Evolutionary conservation across 2,329 filamentous ascomycete species (phyloP).

Genomic region (Cadophora sp.): DNA sequence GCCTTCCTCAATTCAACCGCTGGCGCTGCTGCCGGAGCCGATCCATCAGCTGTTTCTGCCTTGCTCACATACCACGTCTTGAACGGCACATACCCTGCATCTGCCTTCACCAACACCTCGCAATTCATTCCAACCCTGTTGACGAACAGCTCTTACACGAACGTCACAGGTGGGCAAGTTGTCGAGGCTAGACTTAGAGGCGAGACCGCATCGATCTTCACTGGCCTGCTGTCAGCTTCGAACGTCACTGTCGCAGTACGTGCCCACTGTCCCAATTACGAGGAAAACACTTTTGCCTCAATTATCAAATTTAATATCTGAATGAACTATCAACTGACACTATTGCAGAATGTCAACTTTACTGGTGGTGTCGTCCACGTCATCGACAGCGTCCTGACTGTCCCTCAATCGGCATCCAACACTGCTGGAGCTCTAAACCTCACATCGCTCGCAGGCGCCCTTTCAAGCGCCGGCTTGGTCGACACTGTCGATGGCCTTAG

Average conservation of each 20-base stretch:
- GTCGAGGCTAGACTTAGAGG: conserved; percentile 50
- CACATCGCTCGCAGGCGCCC: conserved; percentile 44
- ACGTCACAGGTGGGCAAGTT: conserved; percentile 56
- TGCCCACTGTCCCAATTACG: neutral
- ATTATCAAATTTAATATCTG: neutral
- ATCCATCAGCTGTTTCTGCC: conserved; percentile 45
- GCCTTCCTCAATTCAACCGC: conserved; percentile 41
- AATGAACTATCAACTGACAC: neutral
- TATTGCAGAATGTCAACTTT: conserved; percentile 54
- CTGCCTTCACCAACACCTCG: conserved; percentile 42
- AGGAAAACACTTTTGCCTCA: neutral
- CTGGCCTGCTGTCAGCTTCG: conserved; percentile 38
- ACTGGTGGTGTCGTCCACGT: conserved; percentile 56
- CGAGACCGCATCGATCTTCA: conserved; percentile 47
- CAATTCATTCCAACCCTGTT: conserved; percentile 52
- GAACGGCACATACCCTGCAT: conserved; percentile 36
- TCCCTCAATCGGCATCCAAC: conserved; percentile 48
- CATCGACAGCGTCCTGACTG: conserved; percentile 56
- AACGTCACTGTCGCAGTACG: conserved; percentile 38
- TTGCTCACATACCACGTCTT: conserved; percentile 44
- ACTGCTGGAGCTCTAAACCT: conserved; percentile 46
- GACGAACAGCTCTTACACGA: conserved; percentile 50
- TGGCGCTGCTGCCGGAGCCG: conserved; percentile 32
- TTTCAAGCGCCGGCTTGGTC: conserved; percentile 43
- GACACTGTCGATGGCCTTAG: conserved; percentile 46